Percentiles rank a stretch among this genome's conserved stretches.
phyloP scores from a whole-genome alignment of 805 yeast genomes.

The Myxozyma udenii region DNA sequence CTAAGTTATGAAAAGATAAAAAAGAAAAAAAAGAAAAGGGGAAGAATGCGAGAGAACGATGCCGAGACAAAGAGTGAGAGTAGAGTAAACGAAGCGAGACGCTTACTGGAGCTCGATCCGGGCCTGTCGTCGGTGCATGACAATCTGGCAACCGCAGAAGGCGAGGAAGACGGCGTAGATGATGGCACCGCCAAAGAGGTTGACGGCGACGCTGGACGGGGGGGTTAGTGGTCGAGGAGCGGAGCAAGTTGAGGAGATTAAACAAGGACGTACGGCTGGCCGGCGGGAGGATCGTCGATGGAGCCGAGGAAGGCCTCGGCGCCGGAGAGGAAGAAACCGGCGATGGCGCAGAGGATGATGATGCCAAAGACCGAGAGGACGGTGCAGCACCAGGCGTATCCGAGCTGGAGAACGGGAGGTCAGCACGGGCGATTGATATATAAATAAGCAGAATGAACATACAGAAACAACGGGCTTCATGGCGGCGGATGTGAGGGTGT shows the following conservation, averaged over 20 bases:
- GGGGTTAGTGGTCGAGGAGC: not conserved
- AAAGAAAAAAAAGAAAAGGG: no score
- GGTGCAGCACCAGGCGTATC: constrained; percentile 87
- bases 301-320: constrained; percentile 95
- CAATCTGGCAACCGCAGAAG: constrained; percentile 86
- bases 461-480: constrained; percentile 31
- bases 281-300: constrained; percentile 84
- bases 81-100: constrained; percentile 2
- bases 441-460: constrained; percentile 4
- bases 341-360: constrained; percentile 79
- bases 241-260: not conserved
- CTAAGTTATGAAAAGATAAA: no score
- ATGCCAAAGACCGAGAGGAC: constrained; percentile 89
- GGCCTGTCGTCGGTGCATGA: constrained; percentile 34
- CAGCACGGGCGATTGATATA: not conserved
- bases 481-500: not conserved
- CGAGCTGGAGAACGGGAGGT: constrained; percentile 19
- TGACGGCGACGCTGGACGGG: constrained; percentile 65
- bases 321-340: constrained; percentile 69
- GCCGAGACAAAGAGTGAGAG: no score
- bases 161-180: constrained; percentile 75
- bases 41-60: no score
- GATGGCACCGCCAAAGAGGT: constrained; percentile 83
- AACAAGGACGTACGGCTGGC: constrained; percentile 57
- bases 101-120: constrained; percentile 28